Conservation (phyloP, 2,329 filamentous ascomycete species). For the Ustilaginoidea virens region DNA sequence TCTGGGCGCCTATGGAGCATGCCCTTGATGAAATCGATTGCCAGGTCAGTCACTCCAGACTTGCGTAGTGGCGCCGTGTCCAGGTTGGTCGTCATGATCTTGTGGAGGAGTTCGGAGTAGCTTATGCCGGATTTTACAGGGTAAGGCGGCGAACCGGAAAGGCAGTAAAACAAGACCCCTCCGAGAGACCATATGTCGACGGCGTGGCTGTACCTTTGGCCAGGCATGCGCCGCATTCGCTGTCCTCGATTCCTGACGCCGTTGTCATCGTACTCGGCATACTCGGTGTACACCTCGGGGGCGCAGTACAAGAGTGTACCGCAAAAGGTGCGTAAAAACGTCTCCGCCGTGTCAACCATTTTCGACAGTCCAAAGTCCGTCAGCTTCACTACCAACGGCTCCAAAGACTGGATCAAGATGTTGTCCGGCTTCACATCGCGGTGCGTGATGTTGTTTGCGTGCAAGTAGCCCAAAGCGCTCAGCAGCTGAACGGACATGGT, state of each 20-base stretch:
- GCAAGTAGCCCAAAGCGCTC: conserved; percentile 72
- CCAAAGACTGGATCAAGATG: conserved; percentile 62
- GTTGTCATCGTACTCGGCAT: conserved; percentile 51
- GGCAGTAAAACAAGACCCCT: conserved; percentile 74
- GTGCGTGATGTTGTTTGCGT: conserved; percentile 80
- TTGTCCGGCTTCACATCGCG: conserved; percentile 99
- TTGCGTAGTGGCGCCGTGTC: conserved; percentile 48
- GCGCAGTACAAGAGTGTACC: conserved; percentile 92
- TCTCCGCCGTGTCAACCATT: conserved; percentile 77
- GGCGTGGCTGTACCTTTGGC: conserved; percentile 69
- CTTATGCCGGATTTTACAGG: conserved; percentile 60
- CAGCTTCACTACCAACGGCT: conserved; percentile 72
- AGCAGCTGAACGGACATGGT: conserved; percentile 63
- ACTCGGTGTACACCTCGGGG: conserved; percentile 82
- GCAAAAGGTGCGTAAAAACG: conserved; percentile 90
- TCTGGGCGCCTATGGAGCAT: conserved; percentile 75
- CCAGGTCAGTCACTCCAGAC: conserved; percentile 43
- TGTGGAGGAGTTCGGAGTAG: conserved; percentile 65
- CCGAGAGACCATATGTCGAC: conserved; percentile 96
- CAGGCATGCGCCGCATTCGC: conserved; percentile 41
- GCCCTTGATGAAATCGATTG: conserved; percentile 57
- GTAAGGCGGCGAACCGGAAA: conserved; percentile 72
- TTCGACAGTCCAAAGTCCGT: conserved; percentile 97
- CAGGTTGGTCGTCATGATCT: conserved; percentile 67
- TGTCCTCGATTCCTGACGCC: conserved; percentile 48